Evolutionary conservation across 2,329 filamentous ascomycete species (phyloP), one percentile per base, ranked within the genome.

Genomic region (Phialocephala subalpina): DNA sequence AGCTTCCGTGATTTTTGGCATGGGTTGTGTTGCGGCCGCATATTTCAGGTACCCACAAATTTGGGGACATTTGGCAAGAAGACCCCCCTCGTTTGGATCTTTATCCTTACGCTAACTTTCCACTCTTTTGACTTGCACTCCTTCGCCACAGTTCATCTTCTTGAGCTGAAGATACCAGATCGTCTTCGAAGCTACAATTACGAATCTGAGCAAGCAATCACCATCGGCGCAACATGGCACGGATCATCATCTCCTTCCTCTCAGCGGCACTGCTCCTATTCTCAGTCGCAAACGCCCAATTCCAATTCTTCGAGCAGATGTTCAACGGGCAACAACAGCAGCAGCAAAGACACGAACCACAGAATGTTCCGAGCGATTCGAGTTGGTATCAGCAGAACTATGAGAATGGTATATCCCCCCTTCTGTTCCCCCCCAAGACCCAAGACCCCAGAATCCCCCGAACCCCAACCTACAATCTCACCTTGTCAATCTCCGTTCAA

Each of bases 261-360:
- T 65, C 69, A 14, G 62, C 69, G 9, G 77, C 93, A 18, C 81
- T 92, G 58, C 78, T 93, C 33, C 76, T 92, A 66, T 80, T 87
- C 68, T 79, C 87, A 36, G 74, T 82, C 18, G 88, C 84, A 3
- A 82, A 86, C 64, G 93, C 93, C 12, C 95, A 98, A 80, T 98
- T 98, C 79, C 91, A 93, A 77, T 97, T 99, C 86, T 99, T 98
- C 81, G 94, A 97, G 78, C 93, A 98, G 75, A 97, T 98, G 93
- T 98, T 99, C 78, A 86, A 88, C 73, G 87, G 87, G 71, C 83
- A 84, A 66, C 85, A 88, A 70, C 70, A 73, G 55, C 68, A 73
- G 42, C 73, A 75, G 56, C 82, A 72, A 11, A 64, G 67, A 49
- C 70, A 71, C 11, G 84, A 90, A 72, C 87, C 87, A 29, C 90